Evolutionary conservation across 768 basidiomycete species (phyloP).

Genomic region (Boletus bicolor): DNA sequence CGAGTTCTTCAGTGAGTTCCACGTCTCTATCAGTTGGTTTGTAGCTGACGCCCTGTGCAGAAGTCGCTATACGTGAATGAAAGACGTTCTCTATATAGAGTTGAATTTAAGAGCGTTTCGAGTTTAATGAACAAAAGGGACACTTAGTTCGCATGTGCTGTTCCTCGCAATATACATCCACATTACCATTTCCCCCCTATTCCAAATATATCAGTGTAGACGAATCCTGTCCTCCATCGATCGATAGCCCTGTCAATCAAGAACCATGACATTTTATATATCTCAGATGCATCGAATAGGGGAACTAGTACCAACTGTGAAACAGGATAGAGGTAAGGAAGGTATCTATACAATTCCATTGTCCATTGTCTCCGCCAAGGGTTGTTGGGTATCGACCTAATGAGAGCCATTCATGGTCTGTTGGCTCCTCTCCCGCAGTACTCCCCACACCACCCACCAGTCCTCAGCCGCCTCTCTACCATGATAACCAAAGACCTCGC

Average conservation of each 20-base stretch:
- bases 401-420: not conserved
- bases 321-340: not conserved
- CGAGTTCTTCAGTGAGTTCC: conserved; percentile 92
- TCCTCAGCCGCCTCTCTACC: conserved; percentile 58
- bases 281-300: not conserved
- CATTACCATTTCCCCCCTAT: conserved; percentile 13
- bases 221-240: not conserved
- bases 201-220: not conserved
- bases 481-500: conserved; percentile 52
- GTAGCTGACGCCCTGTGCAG: conserved; percentile 34
- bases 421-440: conserved; percentile 40
- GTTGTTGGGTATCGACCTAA: conserved; percentile 8
- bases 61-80: conserved; percentile 59
- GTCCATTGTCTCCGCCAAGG: conserved; percentile 1
- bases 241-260: conserved; percentile 1
- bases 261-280: not conserved
- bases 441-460: conserved; percentile 65
- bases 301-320: not conserved
- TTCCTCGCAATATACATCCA: conserved; percentile 14
- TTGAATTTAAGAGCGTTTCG: not conserved
- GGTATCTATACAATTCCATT: conserved; percentile 7
- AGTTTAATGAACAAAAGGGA: conserved; percentile 7
- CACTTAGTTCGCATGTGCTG: not conserved
- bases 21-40: not conserved
- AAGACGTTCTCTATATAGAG: conserved; percentile 18